phyloP scores from a whole-genome alignment of 495 filamentous ascomycete species.

The Daldinia decipiens region DNA sequence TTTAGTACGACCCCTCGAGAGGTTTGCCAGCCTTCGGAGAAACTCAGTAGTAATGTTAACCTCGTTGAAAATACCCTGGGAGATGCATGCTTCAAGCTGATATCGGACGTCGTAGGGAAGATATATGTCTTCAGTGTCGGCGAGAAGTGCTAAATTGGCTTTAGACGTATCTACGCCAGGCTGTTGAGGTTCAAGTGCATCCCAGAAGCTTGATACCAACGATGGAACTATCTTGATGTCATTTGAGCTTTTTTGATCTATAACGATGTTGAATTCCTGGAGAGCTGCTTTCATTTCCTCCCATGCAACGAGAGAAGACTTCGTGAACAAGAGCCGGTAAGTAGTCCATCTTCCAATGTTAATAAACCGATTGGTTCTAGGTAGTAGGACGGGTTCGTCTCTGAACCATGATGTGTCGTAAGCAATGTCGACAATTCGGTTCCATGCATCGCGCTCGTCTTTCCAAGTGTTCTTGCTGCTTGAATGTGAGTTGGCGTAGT shows the following conservation, averaged over 20 bases:
- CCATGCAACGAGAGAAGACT: constrained; percentile 49
- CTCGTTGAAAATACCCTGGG: constrained; percentile 81
- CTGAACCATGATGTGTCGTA: constrained; percentile 57
- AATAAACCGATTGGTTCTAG: constrained; percentile 66
- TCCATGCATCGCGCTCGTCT: constrained; percentile 77
- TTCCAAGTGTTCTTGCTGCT: constrained; percentile 66
- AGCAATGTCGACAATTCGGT: constrained; percentile 75
- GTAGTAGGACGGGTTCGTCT: constrained; percentile 62
- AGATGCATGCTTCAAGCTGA: constrained; percentile 92
- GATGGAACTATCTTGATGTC: constrained; percentile 37
- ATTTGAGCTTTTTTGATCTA: constrained; percentile 50
- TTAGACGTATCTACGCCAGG: constrained; percentile 18
- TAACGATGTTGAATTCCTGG: constrained; percentile 76
- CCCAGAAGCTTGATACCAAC: constrained; percentile 59
- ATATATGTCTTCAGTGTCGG: constrained; percentile 49
- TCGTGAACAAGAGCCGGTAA: constrained; percentile 65
- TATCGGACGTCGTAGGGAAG: constrained; percentile 83
- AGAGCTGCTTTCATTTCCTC: constrained; percentile 63
- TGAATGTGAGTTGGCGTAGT: constrained; percentile 56
- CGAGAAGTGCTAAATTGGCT: constrained; percentile 51
- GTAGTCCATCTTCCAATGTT: constrained; percentile 85
- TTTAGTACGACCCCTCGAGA: constrained; percentile 46
- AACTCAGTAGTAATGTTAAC: constrained; percentile 75
- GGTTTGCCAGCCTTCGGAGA: constrained; percentile 64
- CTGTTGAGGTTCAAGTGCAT: constrained; percentile 61